Evolutionary conservation across 768 basidiomycete genomes (phyloP).

Genomic region (Trametes villosa): DNA sequence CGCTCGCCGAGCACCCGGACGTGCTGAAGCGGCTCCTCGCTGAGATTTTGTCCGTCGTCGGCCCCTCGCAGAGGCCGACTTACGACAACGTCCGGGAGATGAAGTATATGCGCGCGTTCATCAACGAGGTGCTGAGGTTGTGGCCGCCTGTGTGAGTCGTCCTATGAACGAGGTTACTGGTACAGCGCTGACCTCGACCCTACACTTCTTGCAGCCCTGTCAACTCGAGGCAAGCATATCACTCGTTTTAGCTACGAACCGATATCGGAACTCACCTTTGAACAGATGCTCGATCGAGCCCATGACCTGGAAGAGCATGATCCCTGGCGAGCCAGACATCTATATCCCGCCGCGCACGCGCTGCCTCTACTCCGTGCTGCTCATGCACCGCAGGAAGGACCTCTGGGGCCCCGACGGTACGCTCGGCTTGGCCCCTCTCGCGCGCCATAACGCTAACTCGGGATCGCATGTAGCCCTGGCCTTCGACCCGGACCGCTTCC

Average conservation of each 20-base stretch:
- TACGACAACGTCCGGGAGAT: constrained; percentile 59
- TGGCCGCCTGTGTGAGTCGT: constrained; percentile 12
- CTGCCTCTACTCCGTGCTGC: constrained; percentile 47
- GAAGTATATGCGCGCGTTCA: constrained; percentile 61
- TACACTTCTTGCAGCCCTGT: neutral
- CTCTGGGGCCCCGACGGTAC: constrained; percentile 72
- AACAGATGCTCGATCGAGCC: constrained; percentile 13
- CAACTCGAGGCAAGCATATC: neutral
- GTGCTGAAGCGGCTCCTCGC: constrained; percentile 50
- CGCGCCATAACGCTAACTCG: neutral
- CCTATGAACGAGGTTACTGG: neutral
- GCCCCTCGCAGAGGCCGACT: constrained; percentile 47
- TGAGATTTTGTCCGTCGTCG: constrained; percentile 53
- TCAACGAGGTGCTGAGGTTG: constrained; percentile 43
- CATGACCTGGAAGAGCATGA: constrained; percentile 19
- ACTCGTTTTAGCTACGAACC: no score
- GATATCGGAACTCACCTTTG: no score
- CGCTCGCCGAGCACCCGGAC: constrained; percentile 55
- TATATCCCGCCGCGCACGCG: constrained; percentile 18
- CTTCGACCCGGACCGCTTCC: constrained; percentile 72
- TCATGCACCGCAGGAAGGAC: constrained; percentile 66
- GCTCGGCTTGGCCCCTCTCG: constrained; percentile 2
- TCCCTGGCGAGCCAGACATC: constrained; percentile 12
- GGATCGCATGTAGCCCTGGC: constrained; percentile 43
- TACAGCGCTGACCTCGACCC: neutral